These are phyloP conservation scores for Orbilia quercus DNA, from an alignment of 2,329 filamentous ascomycete species.

Conservation along the genomic window DNA sequence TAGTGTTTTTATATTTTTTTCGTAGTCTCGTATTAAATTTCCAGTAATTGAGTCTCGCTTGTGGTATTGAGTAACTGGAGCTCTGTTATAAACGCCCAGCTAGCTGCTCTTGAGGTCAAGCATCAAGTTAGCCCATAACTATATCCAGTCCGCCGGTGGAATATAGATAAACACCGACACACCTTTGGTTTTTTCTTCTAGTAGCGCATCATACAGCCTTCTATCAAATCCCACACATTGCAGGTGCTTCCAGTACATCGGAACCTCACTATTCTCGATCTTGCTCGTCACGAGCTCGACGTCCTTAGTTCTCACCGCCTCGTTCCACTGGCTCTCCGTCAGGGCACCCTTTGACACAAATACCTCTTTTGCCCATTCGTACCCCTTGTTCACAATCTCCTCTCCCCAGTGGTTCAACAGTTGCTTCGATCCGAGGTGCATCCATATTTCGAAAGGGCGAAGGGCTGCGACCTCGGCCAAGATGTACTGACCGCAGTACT, in stretches of 20 bases:
- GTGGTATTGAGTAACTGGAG: too few species aligned
- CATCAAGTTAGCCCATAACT: not conserved
- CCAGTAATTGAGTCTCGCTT: too few species aligned
- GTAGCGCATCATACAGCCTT: conserved; percentile 25
- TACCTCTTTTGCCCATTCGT: conserved; percentile 38
- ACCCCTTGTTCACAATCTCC: conserved; percentile 28
- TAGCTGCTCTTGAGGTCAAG: not conserved
- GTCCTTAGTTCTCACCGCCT: not conserved
- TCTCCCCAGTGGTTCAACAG: conserved; percentile 44
- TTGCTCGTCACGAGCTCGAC: conserved; percentile 6
- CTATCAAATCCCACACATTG: conserved; percentile 41
- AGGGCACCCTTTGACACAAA: conserved; percentile 23
- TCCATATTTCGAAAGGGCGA: conserved; percentile 24
- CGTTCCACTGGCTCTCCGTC: conserved; percentile 32
- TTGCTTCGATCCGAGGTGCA: conserved; percentile 23
- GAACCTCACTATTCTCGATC: conserved; percentile 18
- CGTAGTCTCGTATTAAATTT: too few species aligned
- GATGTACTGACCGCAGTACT: conserved; percentile 49
- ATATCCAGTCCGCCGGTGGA: conserved; percentile 1
- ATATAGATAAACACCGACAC: conserved; percentile 17
- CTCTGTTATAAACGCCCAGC: too few species aligned
- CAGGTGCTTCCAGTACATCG: conserved; percentile 51
- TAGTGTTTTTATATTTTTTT: too few species aligned
- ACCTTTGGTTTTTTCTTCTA: conserved; percentile 25
- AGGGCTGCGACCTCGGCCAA: conserved; percentile 29